Conservation (phyloP, 495 filamentous ascomycete genomes). For the Podospora pseudopauciseta region DNA sequence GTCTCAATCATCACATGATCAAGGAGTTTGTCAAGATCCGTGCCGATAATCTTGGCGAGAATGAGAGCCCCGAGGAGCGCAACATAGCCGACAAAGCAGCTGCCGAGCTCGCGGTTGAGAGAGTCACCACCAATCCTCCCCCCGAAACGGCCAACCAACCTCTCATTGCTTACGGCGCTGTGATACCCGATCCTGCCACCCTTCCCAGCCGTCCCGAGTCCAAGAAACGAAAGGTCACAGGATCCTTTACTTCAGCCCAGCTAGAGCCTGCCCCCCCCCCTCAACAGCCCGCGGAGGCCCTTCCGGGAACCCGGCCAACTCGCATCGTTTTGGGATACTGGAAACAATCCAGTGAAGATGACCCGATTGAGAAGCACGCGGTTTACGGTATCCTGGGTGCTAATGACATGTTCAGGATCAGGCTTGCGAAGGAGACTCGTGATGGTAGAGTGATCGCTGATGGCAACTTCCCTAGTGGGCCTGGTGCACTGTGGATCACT, state of each 20-base stretch:
- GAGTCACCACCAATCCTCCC: slow-evolving; percentile 33
- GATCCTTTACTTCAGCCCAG: slow-evolving; percentile 5
- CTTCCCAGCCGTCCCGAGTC: slow-evolving; percentile 31
- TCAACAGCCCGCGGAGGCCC: neutral
- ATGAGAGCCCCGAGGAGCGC: slow-evolving; percentile 33
- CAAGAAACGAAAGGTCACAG: slow-evolving; percentile 38
- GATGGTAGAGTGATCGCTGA: slow-evolving; percentile 42
- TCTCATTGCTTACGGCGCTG: slow-evolving; percentile 41
- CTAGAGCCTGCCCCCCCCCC: slow-evolving; percentile 8
- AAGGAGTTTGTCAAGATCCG: slow-evolving; percentile 56
- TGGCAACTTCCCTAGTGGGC: slow-evolving; percentile 50
- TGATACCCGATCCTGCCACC: slow-evolving; percentile 38
- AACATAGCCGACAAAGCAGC: slow-evolving; percentile 26
- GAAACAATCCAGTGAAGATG: slow-evolving; percentile 39
- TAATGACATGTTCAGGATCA: slow-evolving; percentile 54
- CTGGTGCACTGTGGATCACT: slow-evolving; percentile 52
- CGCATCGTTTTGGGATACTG: slow-evolving; percentile 51
- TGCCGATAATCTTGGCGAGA: slow-evolving; percentile 26
- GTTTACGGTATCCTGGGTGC: slow-evolving; percentile 51
- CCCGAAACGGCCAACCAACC: slow-evolving; percentile 33
- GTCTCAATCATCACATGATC: slow-evolving; percentile 45
- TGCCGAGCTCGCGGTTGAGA: slow-evolving; percentile 38
- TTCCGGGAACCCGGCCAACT: slow-evolving; percentile 39
- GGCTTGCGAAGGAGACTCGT: slow-evolving; percentile 47
- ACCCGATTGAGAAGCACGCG: slow-evolving; percentile 45